Base-by-base conservation (phyloP, 495 filamentous ascomycete genomes). In the Umbilicaria muhlenbergii region DNA sequence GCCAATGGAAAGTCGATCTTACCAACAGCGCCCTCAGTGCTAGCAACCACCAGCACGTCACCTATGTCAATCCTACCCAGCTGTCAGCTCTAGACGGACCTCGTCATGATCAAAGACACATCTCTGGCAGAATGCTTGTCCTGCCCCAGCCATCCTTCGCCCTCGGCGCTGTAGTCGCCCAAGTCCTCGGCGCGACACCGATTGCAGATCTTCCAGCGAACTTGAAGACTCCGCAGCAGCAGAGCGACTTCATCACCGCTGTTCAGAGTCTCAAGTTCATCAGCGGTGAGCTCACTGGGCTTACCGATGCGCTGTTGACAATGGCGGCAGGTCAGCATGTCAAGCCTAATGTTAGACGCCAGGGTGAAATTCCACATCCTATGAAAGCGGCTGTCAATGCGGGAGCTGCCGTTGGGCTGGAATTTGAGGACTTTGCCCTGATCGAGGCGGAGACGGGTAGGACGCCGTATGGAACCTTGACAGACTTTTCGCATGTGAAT, bases 111-210 rank as follows among this genome's bases (percentile, higher is more conserved):
- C 42, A 31, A 3, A 57, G 60, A 4, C 34, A 18, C 0, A 14
- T 67, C 1, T 55, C 54, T 0, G 70, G 70, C 0, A 56, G 69
- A 7, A 48, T 57, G 3, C 54, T 69, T 0, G 52, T 73, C 19
- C 53, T 71, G 0, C 68, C 69, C 0, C 66, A 74, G 48, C 59
- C 63, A 1, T 53, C 32, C 17, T 66, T 68, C 48, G 53, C 56
- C 0, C 57, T 74, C 0, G 31, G 46, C 0, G 43, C 55, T 1
- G 48, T 47, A 14, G 46, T 72, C n/a, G 32, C 46, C 1, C 59
- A 65, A 41, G 46, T 67, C 4, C 58, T 69, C 17, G 36, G 34
- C 18, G 46, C 46, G 13, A 62, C 58, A 3, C 56, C 51, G n/a
- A n/a, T n/a, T n/a, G n/a, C n/a, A n/a, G n/a, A n/a, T n/a, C n/a